Percentiles rank a stretch among this genome's conserved stretches.
Conservation (phyloP, 768 basidiomycete species). For the Rhodotorula kratochvilovae region DNA sequence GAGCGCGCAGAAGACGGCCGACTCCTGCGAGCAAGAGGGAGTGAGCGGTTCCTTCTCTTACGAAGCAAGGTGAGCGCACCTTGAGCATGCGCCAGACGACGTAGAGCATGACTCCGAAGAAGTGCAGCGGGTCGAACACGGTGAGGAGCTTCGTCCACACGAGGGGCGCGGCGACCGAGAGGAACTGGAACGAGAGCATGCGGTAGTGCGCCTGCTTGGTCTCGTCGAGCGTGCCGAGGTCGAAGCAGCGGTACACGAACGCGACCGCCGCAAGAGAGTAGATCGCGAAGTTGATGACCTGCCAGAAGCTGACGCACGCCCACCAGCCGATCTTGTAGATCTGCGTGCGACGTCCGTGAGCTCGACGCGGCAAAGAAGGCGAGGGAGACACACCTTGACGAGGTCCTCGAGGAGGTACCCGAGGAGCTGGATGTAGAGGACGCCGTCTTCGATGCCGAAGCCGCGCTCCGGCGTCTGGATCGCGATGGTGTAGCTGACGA, state of each 20-base stretch:
- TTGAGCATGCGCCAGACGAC: conserved; percentile 49
- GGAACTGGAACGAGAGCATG: conserved; percentile 37
- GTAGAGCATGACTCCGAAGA: conserved; percentile 46
- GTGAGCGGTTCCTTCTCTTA: neutral
- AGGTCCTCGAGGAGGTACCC: conserved; percentile 43
- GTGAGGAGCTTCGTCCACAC: conserved; percentile 43
- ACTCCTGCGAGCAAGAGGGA: conserved; percentile 27
- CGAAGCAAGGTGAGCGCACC: neutral
- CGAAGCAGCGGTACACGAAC: conserved; percentile 40
- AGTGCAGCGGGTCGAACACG: conserved; percentile 40
- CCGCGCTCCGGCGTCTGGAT: conserved; percentile 44
- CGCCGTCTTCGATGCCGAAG: conserved; percentile 35
- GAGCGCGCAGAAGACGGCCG: conserved; percentile 49
- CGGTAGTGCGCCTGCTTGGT: conserved; percentile 24
- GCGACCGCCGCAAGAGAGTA: conserved; percentile 33
- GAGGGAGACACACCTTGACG: conserved; percentile 13
- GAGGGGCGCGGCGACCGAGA: conserved; percentile 39
- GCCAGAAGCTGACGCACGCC: conserved; percentile 39
- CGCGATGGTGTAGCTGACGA: conserved; percentile 40
- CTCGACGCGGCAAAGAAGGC: neutral
- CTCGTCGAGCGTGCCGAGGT: conserved; percentile 22
- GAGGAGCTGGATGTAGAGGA: conserved; percentile 40
- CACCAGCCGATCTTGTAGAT: conserved; percentile 32
- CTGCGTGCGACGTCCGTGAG: neutral
- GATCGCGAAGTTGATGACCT: conserved; percentile 37